Conservation (phyloP, 2,329 filamentous ascomycete species). For the Coniella vitis region DNA sequence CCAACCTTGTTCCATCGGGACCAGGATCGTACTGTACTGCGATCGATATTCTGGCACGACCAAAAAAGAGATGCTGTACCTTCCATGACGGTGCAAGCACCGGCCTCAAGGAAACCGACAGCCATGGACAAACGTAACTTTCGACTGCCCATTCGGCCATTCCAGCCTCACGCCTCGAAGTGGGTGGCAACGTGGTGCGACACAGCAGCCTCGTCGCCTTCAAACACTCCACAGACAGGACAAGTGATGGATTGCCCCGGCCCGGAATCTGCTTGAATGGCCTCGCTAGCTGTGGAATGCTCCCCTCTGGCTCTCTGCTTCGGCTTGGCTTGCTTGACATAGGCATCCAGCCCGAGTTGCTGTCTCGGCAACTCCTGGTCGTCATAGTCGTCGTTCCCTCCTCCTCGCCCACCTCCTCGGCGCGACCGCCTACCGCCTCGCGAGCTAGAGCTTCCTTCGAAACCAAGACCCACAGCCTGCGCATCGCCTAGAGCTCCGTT, state of each 20-base stretch:
- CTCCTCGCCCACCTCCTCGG: conserved; percentile 16
- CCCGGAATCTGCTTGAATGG: neutral
- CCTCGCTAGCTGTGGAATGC: neutral
- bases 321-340: conserved; percentile 34
- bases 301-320: conserved; percentile 22
- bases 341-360: conserved; percentile 44
- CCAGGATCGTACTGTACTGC: too few species aligned
- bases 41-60: too few species aligned
- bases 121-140: too few species aligned
- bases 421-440: neutral
- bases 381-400: conserved; percentile 22
- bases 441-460: neutral
- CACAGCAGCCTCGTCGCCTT: conserved; percentile 63
- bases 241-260: conserved; percentile 34
- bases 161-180: conserved; percentile 39
- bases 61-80: too few species aligned
- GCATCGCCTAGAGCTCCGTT: neutral
- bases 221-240: conserved; percentile 59
- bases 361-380: conserved; percentile 32
- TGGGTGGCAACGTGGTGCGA: conserved; percentile 59
- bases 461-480: neutral
- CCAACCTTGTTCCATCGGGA: too few species aligned
- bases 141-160: too few species aligned
- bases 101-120: too few species aligned
- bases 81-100: too few species aligned